Evolutionary conservation across 83 land plant species (phyloP), one percentile per base, ranked within the genome.

Genomic region (Diphasiastrum complanatum): DNA sequence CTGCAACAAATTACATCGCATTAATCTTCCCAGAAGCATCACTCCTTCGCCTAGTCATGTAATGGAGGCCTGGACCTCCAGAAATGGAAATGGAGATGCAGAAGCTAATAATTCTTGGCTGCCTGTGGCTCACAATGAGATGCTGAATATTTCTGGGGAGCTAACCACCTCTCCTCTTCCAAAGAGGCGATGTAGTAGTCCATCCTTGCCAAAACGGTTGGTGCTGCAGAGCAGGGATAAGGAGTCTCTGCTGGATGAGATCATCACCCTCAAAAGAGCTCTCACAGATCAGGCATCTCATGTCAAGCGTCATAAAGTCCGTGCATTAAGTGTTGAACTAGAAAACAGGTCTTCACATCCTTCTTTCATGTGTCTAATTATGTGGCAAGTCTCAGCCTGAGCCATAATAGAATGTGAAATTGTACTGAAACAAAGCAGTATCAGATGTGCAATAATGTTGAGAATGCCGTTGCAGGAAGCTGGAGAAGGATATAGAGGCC

Each of bases 201-300:
- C n/a, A n/a, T n/a, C n/a, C n/a, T n/a, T n/a, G n/a, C n/a, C 28
- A 0, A 19, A 10, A 0, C 64, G 30, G 27, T 16, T 31, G 19
- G 20, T 28, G 5, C 31, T 62, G 32, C 6, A 31, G 19, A 5
- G 33, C 18, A 28, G 62, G 24, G 68, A 65, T 22, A 56, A 52
- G 47, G 63, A 55, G 33, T 28, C 69, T 0, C n/a, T 55, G 47
- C 26, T 57, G 25, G 64, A 66, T 1, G 69, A 66, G 48, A 43
- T 66, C 16, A n/a, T 41, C 31, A 34, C 52, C 6, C 43, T 66
- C 63, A 66, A 66, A 48, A 16, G 37, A 40, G 69, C 32, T 10
- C 35, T 66, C 4, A 27, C 37, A 1, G 45, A 58, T 5, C 60
- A 66, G 30, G 60, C 60, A 3, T 25, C 10, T 16, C 45, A 35